Conservation (phyloP, 331 rosid genomes). For the Pyrus hybrid region DNA sequence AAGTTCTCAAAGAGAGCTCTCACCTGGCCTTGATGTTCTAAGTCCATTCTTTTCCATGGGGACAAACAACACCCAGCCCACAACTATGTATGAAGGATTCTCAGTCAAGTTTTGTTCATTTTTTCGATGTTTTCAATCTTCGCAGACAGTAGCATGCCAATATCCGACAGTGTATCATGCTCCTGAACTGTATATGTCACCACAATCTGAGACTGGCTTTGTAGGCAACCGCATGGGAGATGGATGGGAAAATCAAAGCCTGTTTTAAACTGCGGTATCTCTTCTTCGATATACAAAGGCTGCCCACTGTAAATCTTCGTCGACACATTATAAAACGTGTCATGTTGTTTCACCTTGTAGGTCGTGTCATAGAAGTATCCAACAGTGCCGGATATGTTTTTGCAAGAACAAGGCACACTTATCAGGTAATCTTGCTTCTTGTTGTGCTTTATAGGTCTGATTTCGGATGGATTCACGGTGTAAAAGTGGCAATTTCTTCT, state of each 20-base stretch:
- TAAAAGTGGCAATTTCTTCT: conserved; percentile 37
- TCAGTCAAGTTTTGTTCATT: conserved; percentile 27
- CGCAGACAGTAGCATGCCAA: conserved; percentile 38
- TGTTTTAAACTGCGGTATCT: neutral
- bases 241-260: conserved; percentile 13
- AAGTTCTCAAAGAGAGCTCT: conserved; percentile 1
- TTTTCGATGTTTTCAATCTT: conserved; percentile 16
- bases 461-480: conserved; percentile 31
- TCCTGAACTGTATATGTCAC: conserved; percentile 64
- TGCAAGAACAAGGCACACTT: conserved; percentile 60
- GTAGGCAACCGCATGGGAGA: conserved; percentile 66
- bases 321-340: conserved; percentile 25
- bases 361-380: conserved; percentile 52
- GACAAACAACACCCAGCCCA: conserved; percentile 57
- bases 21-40: conserved; percentile 23
- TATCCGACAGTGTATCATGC: conserved; percentile 34
- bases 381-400: conserved; percentile 3
- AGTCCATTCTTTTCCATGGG: conserved; percentile 49
- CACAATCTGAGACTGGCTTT: conserved; percentile 45
- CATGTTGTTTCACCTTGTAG: conserved; percentile 27
- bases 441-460: conserved; percentile 21
- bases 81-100: conserved; percentile 24
- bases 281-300: conserved; percentile 19
- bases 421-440: conserved; percentile 45
- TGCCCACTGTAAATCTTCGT: conserved; percentile 45